Percentiles rank a stretch among this genome's conserved stretches.
Conservation (phyloP, 768 basidiomycete species). For the Boletus rubropictus region DNA sequence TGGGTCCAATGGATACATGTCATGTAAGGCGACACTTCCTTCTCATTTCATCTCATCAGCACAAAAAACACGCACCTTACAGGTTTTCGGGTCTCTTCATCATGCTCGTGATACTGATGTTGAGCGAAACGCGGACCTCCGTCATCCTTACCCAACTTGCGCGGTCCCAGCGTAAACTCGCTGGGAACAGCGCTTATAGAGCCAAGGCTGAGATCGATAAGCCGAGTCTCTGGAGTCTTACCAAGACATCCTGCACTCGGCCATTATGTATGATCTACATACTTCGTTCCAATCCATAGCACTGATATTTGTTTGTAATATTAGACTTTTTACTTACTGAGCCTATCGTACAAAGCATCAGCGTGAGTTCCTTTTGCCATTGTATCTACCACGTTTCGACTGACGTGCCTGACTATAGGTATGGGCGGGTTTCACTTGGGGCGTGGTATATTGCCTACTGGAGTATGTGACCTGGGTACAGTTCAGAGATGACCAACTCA, state of each 20-base stretch:
- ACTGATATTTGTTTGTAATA: conserved; percentile 1
- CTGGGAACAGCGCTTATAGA: conserved; percentile 55
- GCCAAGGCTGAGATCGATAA: conserved; percentile 60
- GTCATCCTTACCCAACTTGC: conserved; percentile 69
- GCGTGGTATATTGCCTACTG: conserved; percentile 61
- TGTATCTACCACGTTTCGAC: neutral
- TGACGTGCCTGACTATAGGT: conserved; percentile 26
- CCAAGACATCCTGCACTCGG: conserved; percentile 63
- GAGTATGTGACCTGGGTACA: conserved; percentile 33
- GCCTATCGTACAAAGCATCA: conserved; percentile 67
- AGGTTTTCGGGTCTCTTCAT: conserved; percentile 52
- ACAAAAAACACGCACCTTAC: neutral
- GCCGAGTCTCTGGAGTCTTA: conserved; percentile 45
- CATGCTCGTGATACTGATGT: conserved; percentile 43
- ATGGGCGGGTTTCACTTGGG: conserved; percentile 71
- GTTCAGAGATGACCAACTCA: neutral
- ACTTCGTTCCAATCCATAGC: neutral
- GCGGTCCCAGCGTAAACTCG: conserved; percentile 54
- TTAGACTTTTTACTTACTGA: conserved; percentile 37
- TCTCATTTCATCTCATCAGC: neutral
- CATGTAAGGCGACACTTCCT: conserved; percentile 36
- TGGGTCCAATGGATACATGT: conserved; percentile 80
- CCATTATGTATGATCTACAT: conserved; percentile 52
- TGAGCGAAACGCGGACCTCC: conserved; percentile 68
- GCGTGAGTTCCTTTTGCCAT: conserved; percentile 38